Conservation (phyloP, 148 eudicot genomes). For the Arctostaphylos glauca region DNA sequence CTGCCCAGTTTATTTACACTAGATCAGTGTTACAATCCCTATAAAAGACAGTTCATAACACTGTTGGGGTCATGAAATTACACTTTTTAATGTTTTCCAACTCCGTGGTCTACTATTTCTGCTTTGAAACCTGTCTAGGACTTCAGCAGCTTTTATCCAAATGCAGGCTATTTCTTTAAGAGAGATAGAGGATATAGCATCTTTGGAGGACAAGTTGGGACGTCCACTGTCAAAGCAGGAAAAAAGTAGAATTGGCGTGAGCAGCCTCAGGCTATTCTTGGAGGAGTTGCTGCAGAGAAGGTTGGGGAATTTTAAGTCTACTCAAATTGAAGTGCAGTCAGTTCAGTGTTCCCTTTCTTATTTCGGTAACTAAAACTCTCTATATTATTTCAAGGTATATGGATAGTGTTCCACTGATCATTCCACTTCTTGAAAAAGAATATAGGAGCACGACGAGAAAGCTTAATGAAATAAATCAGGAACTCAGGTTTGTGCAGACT, state of each 20-base stretch:
- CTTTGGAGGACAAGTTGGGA: constrained; percentile 88
- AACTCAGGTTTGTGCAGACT: constrained; percentile 60
- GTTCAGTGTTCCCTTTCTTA: not conserved
- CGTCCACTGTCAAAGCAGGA: constrained; percentile 77
- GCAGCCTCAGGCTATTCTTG: constrained; percentile 85
- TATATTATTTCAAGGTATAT: constrained; percentile 60
- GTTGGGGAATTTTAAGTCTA: constrained; percentile 24
- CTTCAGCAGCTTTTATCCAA: not conserved
- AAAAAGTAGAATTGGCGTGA: constrained; percentile 88
- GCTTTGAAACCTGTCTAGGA: not conserved
- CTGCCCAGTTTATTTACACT: not conserved
- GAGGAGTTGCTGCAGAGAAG: constrained; percentile 87
- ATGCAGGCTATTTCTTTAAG: constrained; percentile 71
- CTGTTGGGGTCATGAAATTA: not conserved
- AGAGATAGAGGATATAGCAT: constrained; percentile 80
- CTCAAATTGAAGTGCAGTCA: not conserved
- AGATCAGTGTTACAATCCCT: not conserved
- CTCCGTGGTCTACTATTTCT: not conserved
- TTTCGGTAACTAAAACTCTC: constrained; percentile 13
- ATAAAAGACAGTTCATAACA: not conserved
- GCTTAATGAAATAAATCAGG: constrained; percentile 76
- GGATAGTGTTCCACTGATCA: constrained; percentile 85
- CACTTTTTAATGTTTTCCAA: not conserved
- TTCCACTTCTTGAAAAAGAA: constrained; percentile 96
- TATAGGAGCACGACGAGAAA: constrained; percentile 62